These are phyloP conservation scores for Tagetes patula DNA, from an alignment of 129 eudicot species.

Conservation along the genomic window DNA sequence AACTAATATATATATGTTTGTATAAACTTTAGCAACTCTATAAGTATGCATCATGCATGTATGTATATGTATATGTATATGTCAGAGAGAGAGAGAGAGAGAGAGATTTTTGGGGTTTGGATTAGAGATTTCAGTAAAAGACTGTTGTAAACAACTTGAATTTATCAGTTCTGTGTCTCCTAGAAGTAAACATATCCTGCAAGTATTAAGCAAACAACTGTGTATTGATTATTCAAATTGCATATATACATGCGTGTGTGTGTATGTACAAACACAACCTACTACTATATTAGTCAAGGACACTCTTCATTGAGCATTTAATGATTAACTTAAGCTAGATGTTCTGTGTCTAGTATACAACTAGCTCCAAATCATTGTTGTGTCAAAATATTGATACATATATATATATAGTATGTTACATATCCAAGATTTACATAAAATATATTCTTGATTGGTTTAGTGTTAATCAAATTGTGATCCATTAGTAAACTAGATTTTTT, in stretches of 20 bases:
- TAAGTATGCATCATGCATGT: constrained; percentile 15
- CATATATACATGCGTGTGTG: constrained; percentile 2
- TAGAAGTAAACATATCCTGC: constrained; percentile 41
- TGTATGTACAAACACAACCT: constrained; percentile 6
- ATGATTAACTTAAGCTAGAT: constrained; percentile 19
- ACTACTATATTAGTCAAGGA: constrained; percentile 21
- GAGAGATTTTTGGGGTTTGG: constrained; percentile 25
- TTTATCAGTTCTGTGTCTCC: constrained; percentile 39
- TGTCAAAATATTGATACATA: constrained; percentile 13
- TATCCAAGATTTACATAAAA: background rate
- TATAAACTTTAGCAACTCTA: background rate
- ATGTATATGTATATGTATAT: background rate
- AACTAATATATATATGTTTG: constrained; percentile 10
- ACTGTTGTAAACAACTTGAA: constrained; percentile 32
- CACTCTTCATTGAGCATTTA: constrained; percentile 29
- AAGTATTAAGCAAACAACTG: constrained; percentile 21
- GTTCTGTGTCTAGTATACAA: constrained; percentile 23
- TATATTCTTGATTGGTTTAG: constrained; percentile 10
- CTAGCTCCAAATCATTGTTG: constrained; percentile 6
- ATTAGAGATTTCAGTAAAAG: constrained; percentile 19
- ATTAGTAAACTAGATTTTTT: background rate
- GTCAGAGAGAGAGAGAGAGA: constrained; percentile 14
- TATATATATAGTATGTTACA: background rate
- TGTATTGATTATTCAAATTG: constrained; percentile 24
- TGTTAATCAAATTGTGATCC: background rate